A percentile compares a stretch with the other conserved stretches of the same genome.
Evolutionary conservation across 1,284 basidiomycete genomes (phyloP).

Genomic region (Anthracocystis setariae): DNA sequence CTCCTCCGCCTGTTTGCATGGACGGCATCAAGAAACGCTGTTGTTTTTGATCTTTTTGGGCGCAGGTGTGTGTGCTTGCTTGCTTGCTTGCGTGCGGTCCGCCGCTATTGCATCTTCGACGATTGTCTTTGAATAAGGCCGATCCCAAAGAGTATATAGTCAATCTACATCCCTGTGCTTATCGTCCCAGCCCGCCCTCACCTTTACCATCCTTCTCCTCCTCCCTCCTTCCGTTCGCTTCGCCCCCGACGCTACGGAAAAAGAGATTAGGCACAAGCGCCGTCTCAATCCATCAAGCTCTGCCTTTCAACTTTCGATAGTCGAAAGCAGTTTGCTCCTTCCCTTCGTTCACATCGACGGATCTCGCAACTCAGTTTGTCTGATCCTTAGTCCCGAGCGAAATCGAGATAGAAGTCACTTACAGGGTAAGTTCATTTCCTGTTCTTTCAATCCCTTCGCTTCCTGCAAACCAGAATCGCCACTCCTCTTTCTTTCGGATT

Average conservation of each 20-base stretch:
- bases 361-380: slow-evolving; percentile 24
- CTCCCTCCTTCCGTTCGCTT: slow-evolving; percentile 17
- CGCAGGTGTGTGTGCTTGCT: too few relatives aligned
- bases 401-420: slow-evolving; percentile 14
- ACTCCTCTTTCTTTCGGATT: not conserved
- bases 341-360: slow-evolving; percentile 4
- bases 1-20: slow-evolving; percentile 2
- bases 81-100: slow-evolving; percentile 1
- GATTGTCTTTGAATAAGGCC: not conserved
- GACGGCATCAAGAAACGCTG: not conserved
- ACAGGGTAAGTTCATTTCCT: slow-evolving; percentile 27
- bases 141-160: slow-evolving; percentile 34
- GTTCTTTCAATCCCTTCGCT: not conserved
- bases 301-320: slow-evolving; percentile 17
- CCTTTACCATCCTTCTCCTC: slow-evolving; percentile 15
- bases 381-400: slow-evolving; percentile 18
- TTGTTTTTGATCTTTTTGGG: not conserved
- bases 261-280: slow-evolving; percentile 46
- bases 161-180: slow-evolving; percentile 2
- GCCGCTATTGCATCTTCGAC: not conserved
- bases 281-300: slow-evolving; percentile 19
- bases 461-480: not conserved
- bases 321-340: slow-evolving; percentile 26
- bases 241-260: slow-evolving; percentile 17
- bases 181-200: slow-evolving; percentile 11